phyloP scores from a whole-genome alignment of 331 rosid genomes.

The Spiraea crenata region DNA sequence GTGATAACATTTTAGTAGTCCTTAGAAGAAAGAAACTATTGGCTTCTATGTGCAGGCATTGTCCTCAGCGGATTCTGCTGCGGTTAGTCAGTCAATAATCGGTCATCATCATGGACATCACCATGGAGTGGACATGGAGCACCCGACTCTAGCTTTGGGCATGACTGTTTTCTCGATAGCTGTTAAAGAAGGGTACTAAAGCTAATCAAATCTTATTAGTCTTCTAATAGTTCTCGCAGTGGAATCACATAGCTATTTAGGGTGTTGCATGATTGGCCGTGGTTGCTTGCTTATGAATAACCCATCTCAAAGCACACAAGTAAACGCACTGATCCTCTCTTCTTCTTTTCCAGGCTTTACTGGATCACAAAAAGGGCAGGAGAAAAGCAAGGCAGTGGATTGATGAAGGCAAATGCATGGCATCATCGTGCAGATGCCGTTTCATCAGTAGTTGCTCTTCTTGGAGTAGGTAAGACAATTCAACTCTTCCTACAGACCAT shows the following conservation, averaged over 20 bases:
- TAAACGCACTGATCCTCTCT: background rate
- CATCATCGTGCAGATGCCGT: constrained; percentile 96
- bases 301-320: background rate
- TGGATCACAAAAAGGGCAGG: constrained; percentile 89
- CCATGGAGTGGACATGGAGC: constrained; percentile 82
- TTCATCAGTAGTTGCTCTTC: constrained; percentile 86
- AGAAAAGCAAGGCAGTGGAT: constrained; percentile 81
- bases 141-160: constrained; percentile 78
- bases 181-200: constrained; percentile 78
- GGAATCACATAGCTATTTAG: background rate
- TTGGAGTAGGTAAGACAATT: constrained; percentile 83
- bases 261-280: background rate
- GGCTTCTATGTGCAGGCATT: constrained; percentile 52
- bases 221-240: background rate
- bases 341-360: constrained; percentile 55
- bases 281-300: background rate
- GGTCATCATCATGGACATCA: constrained; percentile 57
- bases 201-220: background rate
- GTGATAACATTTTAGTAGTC: background rate
- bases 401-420: constrained; percentile 99
- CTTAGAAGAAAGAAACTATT: constrained; percentile 22
- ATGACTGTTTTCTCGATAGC: constrained; percentile 71
- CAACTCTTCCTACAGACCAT: background rate
- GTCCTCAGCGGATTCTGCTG: constrained; percentile 54
- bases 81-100: constrained; percentile 51